These are phyloP conservation scores for Nicotiana obtusifolia DNA, from an alignment of 257 asterid genomes.

Conservation along the genomic window DNA sequence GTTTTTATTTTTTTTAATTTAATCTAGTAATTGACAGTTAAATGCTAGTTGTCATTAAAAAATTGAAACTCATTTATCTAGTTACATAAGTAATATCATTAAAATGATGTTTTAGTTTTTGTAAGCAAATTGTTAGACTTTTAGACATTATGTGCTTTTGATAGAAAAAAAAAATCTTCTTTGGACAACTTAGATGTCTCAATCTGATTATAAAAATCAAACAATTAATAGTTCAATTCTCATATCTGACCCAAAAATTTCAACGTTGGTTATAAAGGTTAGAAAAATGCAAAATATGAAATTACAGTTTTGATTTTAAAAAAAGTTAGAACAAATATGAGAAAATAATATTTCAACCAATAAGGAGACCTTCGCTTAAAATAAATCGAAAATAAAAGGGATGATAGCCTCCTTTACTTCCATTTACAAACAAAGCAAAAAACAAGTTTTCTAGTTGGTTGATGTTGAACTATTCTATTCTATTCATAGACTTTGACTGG, in stretches of 20 bases:
- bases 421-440: not conserved
- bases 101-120: not conserved
- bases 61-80: not conserved
- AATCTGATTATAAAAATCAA: not conserved
- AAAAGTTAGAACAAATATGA: too few relatives aligned
- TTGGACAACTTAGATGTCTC: too few relatives aligned
- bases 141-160: not conserved
- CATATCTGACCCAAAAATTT: not conserved
- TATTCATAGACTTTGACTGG: conserved; percentile 4
- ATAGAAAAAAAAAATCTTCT: too few relatives aligned
- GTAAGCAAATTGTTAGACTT: not conserved
- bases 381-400: not conserved
- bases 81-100: not conserved
- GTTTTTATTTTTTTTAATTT: not conserved
- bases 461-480: not conserved
- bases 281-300: not conserved
- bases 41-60: not conserved
- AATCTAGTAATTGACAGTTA: not conserved
- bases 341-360: not conserved
- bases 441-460: not conserved
- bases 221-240: not conserved
- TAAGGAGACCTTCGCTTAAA: not conserved
- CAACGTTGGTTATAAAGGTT: not conserved
- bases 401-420: not conserved
- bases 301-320: not conserved